Base-by-base conservation (phyloP, 2,329 filamentous ascomycete species). In the Acrocalymma vagum region DNA sequence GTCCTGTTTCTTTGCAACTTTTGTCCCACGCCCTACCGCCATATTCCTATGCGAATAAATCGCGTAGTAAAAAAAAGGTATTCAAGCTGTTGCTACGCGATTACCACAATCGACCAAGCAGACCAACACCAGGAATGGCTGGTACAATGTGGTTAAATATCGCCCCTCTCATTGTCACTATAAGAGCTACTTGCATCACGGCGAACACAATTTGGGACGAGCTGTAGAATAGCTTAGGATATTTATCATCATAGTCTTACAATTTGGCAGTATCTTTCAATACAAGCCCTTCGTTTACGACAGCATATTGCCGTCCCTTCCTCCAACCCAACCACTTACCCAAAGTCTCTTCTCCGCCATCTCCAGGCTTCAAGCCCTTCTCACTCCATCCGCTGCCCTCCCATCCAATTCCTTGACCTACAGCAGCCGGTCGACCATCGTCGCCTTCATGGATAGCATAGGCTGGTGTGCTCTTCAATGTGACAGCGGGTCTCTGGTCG, bases 321-420 rank as follows among this genome's bases (percentile, higher is more conserved):
- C 74, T 78, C 90, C 90, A 95, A 0, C 90, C 88, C 53, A 87
- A 75, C 93, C 93, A 96, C 33, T 78, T 67, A 34, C 71, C 72
- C 48, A 96, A 65, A 4, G 80, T 78, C 35, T 84, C 81, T 64
- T 90, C 85, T 1, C 90, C 91, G 4, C 88, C 89, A 16, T 84
- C 72, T 0, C 91, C 89, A 1, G 88, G 82, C 4, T 65, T 66
- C 39, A 96, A 65, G 0, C 78, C 69, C 15, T 70, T 71, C 13
- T 81, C 83, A 1, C 57, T 69, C 77, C 93, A 96, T 1, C 88
- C 88, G 34, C 76, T 75, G 0, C 88, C 88, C 33, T 83, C 69
- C 0, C 86, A 76, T 0, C 86, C 86, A 4, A 72, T 69, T 0
- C 87, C 87, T 65, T 88, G 86, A 0, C 88, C 86, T 35, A 74